A percentile compares a stretch with the other conserved stretches of the same genome.
phyloP scores from a whole-genome alignment of 176 grass and related monocot genomes.

The Oryza rufipogon region DNA sequence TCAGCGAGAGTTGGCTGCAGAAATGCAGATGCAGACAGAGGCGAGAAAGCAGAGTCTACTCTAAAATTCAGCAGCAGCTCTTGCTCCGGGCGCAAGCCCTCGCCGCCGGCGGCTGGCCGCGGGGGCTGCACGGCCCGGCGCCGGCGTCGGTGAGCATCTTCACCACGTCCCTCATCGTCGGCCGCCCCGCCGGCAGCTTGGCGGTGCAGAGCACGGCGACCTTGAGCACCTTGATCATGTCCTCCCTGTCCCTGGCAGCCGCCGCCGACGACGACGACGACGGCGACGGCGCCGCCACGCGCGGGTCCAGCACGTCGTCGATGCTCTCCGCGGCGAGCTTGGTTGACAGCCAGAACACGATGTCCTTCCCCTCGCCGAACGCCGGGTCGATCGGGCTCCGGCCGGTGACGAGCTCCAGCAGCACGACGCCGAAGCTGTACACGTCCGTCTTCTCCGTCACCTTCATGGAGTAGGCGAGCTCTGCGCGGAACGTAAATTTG shows the following conservation, averaged over 20 bases:
- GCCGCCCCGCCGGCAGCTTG: constrained; percentile 54
- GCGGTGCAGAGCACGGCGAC: constrained; percentile 73
- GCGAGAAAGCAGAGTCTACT: constrained; percentile 21
- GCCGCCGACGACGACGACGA: too few species aligned
- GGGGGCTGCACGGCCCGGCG: constrained; percentile 39
- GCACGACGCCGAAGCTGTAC: constrained; percentile 88
- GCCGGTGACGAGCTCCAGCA: constrained; percentile 80
- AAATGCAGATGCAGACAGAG: background rate
- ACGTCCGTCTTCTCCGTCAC: constrained; percentile 90
- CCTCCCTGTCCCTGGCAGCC: constrained; percentile 43
- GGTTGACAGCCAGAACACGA: constrained; percentile 76
- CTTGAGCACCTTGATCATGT: constrained; percentile 74
- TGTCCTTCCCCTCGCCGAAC: constrained; percentile 84
- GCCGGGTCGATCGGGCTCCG: constrained; percentile 65
- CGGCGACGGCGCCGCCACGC: constrained; percentile 13
- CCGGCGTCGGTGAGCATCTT: constrained; percentile 74
- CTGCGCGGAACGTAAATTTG: constrained; percentile 37
- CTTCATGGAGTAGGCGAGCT: constrained; percentile 73
- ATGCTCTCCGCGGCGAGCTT: constrained; percentile 49
- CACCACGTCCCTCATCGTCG: constrained; percentile 87
- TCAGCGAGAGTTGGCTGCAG: background rate
- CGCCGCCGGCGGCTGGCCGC: constrained; percentile 5
- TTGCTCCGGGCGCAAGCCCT: constrained; percentile 36
- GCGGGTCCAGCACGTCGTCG: constrained; percentile 56
- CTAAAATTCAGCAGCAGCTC: constrained; percentile 54